Conservation (phyloP, 768 basidiomycete species). For the Aureoboletus auriporus region DNA sequence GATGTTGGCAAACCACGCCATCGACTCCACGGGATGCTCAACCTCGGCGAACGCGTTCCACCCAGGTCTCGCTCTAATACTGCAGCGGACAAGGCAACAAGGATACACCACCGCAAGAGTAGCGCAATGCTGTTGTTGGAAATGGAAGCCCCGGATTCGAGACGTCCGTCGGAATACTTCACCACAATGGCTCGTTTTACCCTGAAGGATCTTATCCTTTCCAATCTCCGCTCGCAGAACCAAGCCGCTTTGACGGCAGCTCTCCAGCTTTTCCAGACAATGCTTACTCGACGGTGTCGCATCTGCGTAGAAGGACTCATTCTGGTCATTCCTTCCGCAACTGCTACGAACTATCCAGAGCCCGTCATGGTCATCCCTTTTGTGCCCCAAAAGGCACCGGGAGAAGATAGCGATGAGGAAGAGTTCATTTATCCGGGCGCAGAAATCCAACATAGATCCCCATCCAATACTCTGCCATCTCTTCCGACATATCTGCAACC, state of each 20-base stretch:
- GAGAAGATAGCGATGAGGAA: constrained; percentile 51
- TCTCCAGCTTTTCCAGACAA: constrained; percentile 73
- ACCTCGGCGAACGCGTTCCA: constrained; percentile 34
- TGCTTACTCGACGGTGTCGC: constrained; percentile 67
- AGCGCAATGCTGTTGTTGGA: constrained; percentile 90
- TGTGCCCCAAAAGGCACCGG: constrained; percentile 16
- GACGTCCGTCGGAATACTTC: constrained; percentile 75
- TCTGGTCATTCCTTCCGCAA: constrained; percentile 61
- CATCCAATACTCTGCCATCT: constrained; percentile 11
- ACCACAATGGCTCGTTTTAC: constrained; percentile 87
- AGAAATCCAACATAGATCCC: constrained; percentile 16
- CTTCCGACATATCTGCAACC: constrained; percentile 54
- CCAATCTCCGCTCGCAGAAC: constrained; percentile 69
- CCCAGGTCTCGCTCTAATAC: constrained; percentile 30
- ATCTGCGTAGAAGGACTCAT: constrained; percentile 66
- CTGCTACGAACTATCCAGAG: constrained; percentile 72
- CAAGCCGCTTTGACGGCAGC: constrained; percentile 70
- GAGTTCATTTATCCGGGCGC: constrained; percentile 40
- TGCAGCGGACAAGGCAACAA: constrained; percentile 38
- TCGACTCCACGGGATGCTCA: constrained; percentile 39
- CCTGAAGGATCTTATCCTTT: constrained; percentile 80
- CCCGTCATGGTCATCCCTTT: constrained; percentile 39
- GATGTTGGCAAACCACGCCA: constrained; percentile 49
- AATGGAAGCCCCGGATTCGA: constrained; percentile 72
- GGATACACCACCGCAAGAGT: constrained; percentile 65